Percentiles rank a stretch among this genome's conserved stretches.
phyloP scores from a whole-genome alignment of 2,329 filamentous ascomycete genomes.

The Pseudophaeomoniella oleicola region DNA sequence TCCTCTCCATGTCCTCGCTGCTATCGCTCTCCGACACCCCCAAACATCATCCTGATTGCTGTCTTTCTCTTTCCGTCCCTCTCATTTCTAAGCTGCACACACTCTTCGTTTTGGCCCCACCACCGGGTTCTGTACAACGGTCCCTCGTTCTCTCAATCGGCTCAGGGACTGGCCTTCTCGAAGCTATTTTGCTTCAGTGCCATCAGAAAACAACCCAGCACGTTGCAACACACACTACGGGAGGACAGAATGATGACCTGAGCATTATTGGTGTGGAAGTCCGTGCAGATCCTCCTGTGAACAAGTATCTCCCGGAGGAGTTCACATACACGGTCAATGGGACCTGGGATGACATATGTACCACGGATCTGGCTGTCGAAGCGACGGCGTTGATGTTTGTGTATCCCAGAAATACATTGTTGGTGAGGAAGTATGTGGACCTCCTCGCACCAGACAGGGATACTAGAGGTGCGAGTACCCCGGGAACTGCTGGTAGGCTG shows the following conservation, averaged over 20 bases:
- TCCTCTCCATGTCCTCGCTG: not conserved
- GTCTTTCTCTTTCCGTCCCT: not conserved
- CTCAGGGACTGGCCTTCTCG: not conserved
- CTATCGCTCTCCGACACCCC: not conserved
- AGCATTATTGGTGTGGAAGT: not conserved
- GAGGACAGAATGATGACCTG: no score
- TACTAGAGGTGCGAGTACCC: no score
- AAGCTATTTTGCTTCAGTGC: not conserved
- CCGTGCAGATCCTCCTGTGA: not conserved
- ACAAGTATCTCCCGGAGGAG: not conserved
- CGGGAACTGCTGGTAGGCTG: no score
- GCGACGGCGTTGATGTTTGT: not conserved
- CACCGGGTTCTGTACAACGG: not conserved
- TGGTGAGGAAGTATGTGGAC: not conserved
- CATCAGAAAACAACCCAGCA: no score
- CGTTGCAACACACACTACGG: no score
- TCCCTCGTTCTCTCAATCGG: not conserved
- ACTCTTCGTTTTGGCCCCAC: not conserved
- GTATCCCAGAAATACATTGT: not conserved
- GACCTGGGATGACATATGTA: not conserved
- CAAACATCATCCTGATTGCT: not conserved
- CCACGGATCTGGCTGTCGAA: not conserved
- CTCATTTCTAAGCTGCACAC: not conserved
- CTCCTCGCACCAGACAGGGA: no score
- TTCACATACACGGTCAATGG: not conserved